Evolutionary conservation across 2,329 filamentous ascomycete genomes (phyloP), one percentile per base, ranked within the genome.

Genomic region (Paracamarosporium sp.): DNA sequence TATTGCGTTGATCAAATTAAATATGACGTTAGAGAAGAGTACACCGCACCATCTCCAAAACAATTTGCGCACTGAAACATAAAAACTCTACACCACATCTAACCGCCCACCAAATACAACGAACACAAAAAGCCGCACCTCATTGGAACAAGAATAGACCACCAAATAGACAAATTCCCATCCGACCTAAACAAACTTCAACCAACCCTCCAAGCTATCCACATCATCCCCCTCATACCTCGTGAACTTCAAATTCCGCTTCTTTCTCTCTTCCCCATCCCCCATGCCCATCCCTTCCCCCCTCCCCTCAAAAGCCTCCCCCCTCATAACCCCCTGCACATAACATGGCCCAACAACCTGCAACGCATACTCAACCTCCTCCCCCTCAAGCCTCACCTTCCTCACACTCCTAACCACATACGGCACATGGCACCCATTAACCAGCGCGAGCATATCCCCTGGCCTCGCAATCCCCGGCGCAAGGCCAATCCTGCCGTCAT

Each of bases 351-450:
- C 52, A 11, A 55, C 28, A 17, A 55, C 20, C 35, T 41, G 25
- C 17, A 47, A 1, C 27, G 52, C 52, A 2, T 11, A 5, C 6
- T 43, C 40, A 0, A 50, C 1, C 3, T 1, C 20, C 11, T 48
- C 35, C 1, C 27, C 44, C 12, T 27, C 17, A 6, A 7, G 43
- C 44, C 2, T 25, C 25, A 35, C 44, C 28, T 22, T 33, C 27
- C 24, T 12, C 25, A 35, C 35, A 13, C 31, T 12, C 12, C 44
- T 22, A 15, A 48, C 33, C 24, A 55, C 52, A 31, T 41, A 43
- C 15, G 52, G 52, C 52, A 43, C 50, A 25, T 55, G 44, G 22
- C 44, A 40, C 24, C 52, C 52, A 17, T 55, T 55, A n/a, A 55
- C 27, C 1, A 56, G 1, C 2, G 45, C 43, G 9, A 55, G 31